Evolutionary conservation across 371 early-diverging fungal species (phyloP).

Genomic region (Blakeslea trispora): DNA sequence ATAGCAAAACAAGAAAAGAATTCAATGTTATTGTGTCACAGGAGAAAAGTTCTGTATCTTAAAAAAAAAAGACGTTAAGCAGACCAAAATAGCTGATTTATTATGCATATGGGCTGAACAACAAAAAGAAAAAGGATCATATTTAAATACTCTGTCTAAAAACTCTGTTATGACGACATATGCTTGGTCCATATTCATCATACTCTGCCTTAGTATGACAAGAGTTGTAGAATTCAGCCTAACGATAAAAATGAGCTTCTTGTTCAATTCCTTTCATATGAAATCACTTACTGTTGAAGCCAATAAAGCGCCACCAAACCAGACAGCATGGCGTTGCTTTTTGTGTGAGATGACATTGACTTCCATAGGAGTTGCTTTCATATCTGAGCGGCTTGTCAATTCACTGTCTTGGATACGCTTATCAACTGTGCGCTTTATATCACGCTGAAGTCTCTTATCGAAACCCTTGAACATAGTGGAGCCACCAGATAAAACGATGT

Average conservation of each 20-base stretch:
- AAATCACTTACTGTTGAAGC: slow-evolving; percentile 80
- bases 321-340: slow-evolving; percentile 97
- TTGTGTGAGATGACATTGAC: slow-evolving; percentile 97
- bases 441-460: slow-evolving; percentile 91
- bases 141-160: slow-evolving; percentile 54
- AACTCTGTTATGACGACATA: slow-evolving; percentile 93
- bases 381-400: slow-evolving; percentile 66
- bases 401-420: slow-evolving; percentile 78
- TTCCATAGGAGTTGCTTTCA: slow-evolving; percentile 78
- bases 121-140: no score
- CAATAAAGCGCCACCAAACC: slow-evolving; percentile 96
- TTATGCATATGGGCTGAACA: no score
- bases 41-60: no score
- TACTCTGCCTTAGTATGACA: slow-evolving; percentile 98
- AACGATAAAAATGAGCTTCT: slow-evolving; percentile 5
- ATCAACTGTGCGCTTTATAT: slow-evolving; percentile 90
- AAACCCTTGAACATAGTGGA: slow-evolving; percentile 98
- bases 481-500: slow-evolving; percentile 97
- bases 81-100: no score
- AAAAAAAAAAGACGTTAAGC: no score
- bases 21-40: no score
- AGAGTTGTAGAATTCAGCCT: slow-evolving; percentile 88
- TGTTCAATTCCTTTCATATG: background rate
- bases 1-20: no score
- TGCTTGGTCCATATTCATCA: slow-evolving; percentile 96